Base-by-base conservation (phyloP, 345 rosid species). In the Carallia brachiata region DNA sequence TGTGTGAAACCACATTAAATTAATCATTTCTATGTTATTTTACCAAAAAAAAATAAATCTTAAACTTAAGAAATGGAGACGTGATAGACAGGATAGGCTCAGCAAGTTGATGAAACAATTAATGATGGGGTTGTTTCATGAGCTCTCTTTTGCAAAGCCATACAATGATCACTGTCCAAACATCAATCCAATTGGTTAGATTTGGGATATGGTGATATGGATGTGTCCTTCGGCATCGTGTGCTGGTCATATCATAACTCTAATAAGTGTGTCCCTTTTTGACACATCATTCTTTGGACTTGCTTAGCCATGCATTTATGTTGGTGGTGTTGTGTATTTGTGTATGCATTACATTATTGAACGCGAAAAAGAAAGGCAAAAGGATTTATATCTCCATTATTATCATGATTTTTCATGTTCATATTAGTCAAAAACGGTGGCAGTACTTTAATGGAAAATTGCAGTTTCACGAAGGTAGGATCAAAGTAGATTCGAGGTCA, bases 161-260 rank as follows among this genome's bases (percentile, higher is more conserved):
- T 52, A 34, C 32, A 75, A 75, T 80, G 71, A 73, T 70, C 58
- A 48, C 18, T 75, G 73, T 66, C 78, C 58, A 58, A 58, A 62
- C 44, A 39, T 44, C 57, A 57, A 69, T 55, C 32, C 6, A 15
- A 44, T 44, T 44, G 70, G 65, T 55, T 30, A 32, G 2, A 32
- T 13, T 63, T 72, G 70, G 39, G 52, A 47, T 61, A 32, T 50
- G 47, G 27, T 30, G 36, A 40, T 68, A 34, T 40, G 13, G 75
- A 63, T 53, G 65, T 64, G 61, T 70, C 58, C 66, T 74, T 62
- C 68, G 77, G 69, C 81, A 76, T 80, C 80, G 86, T 81, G 80
- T 81, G 79, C 79, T 72, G 36, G 69, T 77, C 78, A 19, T 67
- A 70, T 80, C 78, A 78, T 76, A 48, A 54, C 63, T 62, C 73